A percentile compares a stretch with the other conserved stretches of the same genome.
Conservation (phyloP, 805 yeast genomes). For the Metschnikowia gelsemii region DNA sequence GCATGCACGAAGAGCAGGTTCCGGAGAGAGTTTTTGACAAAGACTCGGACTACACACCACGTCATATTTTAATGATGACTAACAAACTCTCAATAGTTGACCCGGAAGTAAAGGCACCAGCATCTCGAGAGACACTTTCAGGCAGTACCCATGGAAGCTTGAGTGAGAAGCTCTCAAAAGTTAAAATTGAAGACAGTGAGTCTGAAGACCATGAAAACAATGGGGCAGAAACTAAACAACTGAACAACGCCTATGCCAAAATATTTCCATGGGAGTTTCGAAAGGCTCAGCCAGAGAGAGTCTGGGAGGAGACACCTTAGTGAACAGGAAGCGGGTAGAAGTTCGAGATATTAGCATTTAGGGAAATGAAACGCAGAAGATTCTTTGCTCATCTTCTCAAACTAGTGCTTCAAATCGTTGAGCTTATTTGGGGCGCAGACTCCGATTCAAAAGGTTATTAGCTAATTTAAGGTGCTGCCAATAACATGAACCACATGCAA, state of each 20-base stretch:
- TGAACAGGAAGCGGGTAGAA: not conserved
- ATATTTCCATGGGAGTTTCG: conserved; percentile 42
- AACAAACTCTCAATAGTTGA: not conserved
- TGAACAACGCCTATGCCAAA: conserved; percentile 1
- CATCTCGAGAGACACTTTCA: not conserved
- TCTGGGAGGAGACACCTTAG: conserved; percentile 7
- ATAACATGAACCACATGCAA: too few relatives aligned
- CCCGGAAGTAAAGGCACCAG: not conserved
- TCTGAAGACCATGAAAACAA: too few relatives aligned
- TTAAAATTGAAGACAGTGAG: not conserved
- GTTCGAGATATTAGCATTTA: too few relatives aligned
- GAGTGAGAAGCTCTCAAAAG: too few relatives aligned
- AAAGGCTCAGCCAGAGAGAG: conserved; percentile 8
- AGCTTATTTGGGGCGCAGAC: too few relatives aligned
- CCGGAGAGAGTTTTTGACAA: conserved; percentile 36
- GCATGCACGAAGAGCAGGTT: conserved; percentile 17
- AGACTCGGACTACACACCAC: conserved; percentile 29
- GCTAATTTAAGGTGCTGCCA: too few relatives aligned
- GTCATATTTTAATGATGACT: conserved; percentile 22
- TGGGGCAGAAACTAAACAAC: too few relatives aligned
- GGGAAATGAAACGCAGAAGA: too few relatives aligned
- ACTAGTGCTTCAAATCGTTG: too few relatives aligned
- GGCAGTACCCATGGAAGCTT: too few relatives aligned
- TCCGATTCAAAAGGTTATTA: too few relatives aligned
- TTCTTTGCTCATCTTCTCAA: too few relatives aligned